Evolutionary conservation across 495 filamentous ascomycete genomes (phyloP), one percentile per base, ranked within the genome.

Genomic region (Haplographium delicatum): DNA sequence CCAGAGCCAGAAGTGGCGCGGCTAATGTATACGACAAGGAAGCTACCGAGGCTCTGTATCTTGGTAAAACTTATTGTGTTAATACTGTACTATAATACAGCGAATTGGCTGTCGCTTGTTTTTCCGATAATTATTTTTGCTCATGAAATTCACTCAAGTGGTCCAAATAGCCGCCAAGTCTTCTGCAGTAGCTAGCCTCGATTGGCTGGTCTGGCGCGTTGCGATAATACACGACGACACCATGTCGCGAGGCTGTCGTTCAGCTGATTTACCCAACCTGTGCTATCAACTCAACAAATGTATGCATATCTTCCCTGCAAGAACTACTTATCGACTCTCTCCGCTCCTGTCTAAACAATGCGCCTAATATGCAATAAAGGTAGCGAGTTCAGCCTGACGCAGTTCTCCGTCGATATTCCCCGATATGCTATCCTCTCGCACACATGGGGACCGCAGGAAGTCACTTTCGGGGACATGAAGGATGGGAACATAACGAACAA

Each of bases 341-440:
- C 15, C n/a, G 38, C 3, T 22, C 22, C 38, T 41, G 38, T 5
- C 22, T 5, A 13, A 26, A 28, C 9, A 26, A 45, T 45, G 42
- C 42, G 42, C 26, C 16, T 47, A 18, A 3, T 19, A 35, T 18
- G 20, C 27, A 10, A 34, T 10, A 34, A 20, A 10, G 27, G 24
- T 47, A 28, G 30, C 19, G 44, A 34, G 26, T 35, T 47, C 28
- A 33, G 27, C 27, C 44, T 47, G 43, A 45, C 25, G 13, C 18
- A 47, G 19, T 16, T 34, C 44, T 47, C 34, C 30, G 10, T 34
- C 20, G 26, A 50, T 10, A 53, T 50, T 20, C 53, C 57, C 5
- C 25, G n/a, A 19, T 60, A 60, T 35, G 57, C 57, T n/a, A 56
- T 60, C 26, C 57, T 60, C 30, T 55, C 49, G 37, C 57, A 60